Conservation (phyloP, 352 stramenopile species). For the Pythium phragmiticola region DNA sequence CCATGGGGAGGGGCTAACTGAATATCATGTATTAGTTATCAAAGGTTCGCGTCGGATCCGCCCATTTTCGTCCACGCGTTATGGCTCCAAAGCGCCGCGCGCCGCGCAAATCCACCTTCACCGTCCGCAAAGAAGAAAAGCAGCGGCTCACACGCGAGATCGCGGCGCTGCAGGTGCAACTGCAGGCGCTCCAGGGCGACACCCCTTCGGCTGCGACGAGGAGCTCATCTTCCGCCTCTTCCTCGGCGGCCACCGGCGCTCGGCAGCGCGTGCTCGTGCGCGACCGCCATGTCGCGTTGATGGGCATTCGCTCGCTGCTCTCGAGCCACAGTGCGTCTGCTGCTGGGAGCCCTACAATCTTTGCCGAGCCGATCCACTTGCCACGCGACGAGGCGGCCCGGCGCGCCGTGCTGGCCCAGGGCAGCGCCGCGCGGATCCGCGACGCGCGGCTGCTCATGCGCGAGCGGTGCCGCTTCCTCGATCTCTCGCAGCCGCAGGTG, state of each 20-base stretch:
- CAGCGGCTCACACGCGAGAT: constrained; percentile 19
- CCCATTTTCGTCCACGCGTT: too few species aligned
- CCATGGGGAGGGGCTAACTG: too few species aligned
- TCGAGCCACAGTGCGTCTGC: constrained; percentile 4
- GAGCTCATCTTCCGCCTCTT: neutral
- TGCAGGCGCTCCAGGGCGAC: neutral
- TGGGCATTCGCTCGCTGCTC: constrained; percentile 16
- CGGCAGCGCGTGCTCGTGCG: neutral
- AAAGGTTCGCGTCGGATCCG: too few species aligned
- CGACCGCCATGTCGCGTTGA: constrained; percentile 11
- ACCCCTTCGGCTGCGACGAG: neutral
- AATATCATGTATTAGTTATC: too few species aligned
- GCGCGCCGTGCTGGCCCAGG: constrained; percentile 31
- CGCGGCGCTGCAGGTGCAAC: constrained; percentile 14
- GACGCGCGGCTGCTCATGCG: constrained; percentile 39
- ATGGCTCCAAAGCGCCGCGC: constrained; percentile 3
- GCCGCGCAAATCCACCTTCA: constrained; percentile 22
- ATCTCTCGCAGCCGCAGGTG: constrained; percentile 33
- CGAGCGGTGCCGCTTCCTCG: constrained; percentile 35
- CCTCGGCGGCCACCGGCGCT: neutral
- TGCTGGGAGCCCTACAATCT: neutral
- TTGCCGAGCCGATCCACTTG: constrained; percentile 10
- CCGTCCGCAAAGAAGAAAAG: constrained; percentile 27
- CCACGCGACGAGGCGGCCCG: constrained; percentile 23
- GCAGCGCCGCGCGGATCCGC: constrained; percentile 44